A percentile compares a stretch with the other conserved stretches of the same genome.
Conservation (phyloP, 2,329 filamentous ascomycete genomes). For the Diaporthe sp. region DNA sequence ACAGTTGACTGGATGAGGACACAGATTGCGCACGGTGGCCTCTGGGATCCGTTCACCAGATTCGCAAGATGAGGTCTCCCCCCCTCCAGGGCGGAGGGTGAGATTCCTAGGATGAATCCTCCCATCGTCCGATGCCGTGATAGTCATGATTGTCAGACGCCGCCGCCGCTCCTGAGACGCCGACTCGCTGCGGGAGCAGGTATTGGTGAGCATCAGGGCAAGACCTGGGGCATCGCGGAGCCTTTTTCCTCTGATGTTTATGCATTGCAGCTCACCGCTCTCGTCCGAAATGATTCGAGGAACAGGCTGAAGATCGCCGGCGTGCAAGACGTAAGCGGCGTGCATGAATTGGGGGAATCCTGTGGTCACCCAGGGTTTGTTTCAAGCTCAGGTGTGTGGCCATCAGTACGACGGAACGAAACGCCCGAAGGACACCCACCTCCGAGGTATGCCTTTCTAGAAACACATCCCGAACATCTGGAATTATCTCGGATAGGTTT, state of each 20-base stretch:
- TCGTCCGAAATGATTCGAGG: slow-evolving; percentile 8
- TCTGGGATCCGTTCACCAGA: slow-evolving; percentile 28
- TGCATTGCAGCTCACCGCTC: slow-evolving; percentile 30
- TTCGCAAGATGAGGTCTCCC: background rate
- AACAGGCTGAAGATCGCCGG: slow-evolving; percentile 7
- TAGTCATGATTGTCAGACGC: slow-evolving; percentile 18
- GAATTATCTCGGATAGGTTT: background rate
- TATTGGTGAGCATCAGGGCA: background rate
- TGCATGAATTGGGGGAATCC: slow-evolving; percentile 19
- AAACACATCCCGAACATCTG: slow-evolving; percentile 16
- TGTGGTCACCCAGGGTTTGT: slow-evolving; percentile 30
- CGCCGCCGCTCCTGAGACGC: slow-evolving; percentile 11
- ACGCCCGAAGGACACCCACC: slow-evolving; percentile 17
- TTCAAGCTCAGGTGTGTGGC: slow-evolving; percentile 27
- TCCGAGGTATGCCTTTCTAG: slow-evolving; percentile 20
- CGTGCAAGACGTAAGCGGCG: slow-evolving; percentile 17
- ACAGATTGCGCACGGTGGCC: slow-evolving; percentile 26
- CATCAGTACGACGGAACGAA: slow-evolving; percentile 20
- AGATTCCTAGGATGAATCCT: slow-evolving; percentile 16
- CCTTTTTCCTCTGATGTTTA: slow-evolving; percentile 22
- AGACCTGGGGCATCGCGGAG: background rate
- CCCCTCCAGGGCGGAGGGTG: background rate
- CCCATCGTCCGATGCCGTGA: slow-evolving; percentile 9
- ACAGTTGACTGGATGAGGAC: background rate
- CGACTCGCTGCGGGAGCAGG: slow-evolving; percentile 21